Percentiles rank a stretch among this genome's conserved stretches.
Evolutionary conservation across 148 eudicot species (phyloP).

Genomic region (Rhododendron ovatum): DNA sequence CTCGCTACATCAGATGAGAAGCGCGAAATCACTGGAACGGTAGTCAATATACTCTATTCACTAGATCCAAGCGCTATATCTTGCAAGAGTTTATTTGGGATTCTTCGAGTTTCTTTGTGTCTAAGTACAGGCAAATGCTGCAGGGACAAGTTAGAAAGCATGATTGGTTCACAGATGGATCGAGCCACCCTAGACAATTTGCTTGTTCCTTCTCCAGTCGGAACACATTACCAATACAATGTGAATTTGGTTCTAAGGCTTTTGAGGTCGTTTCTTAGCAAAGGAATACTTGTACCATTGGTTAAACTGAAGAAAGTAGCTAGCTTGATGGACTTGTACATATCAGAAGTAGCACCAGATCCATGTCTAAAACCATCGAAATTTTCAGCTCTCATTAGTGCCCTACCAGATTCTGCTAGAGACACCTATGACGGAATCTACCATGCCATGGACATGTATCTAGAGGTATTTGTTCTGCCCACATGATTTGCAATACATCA

Average conservation of each 20-base stretch:
- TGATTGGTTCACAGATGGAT: slow-evolving; percentile 63
- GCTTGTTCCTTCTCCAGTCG: slow-evolving; percentile 52
- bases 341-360: slow-evolving; percentile 87
- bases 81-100: slow-evolving; percentile 50
- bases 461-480: slow-evolving; percentile 46
- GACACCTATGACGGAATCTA: slow-evolving; percentile 63
- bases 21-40: slow-evolving; percentile 37
- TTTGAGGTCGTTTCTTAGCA: slow-evolving; percentile 41
- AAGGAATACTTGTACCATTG: slow-evolving; percentile 23
- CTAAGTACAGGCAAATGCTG: slow-evolving; percentile 26
- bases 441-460: slow-evolving; percentile 63
- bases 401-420: slow-evolving; percentile 67
- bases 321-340: slow-evolving; percentile 50
- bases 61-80: slow-evolving; percentile 41
- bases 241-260: slow-evolving; percentile 65
- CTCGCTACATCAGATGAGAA: slow-evolving; percentile 38
- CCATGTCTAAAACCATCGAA: slow-evolving; percentile 57
- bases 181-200: slow-evolving; percentile 67
- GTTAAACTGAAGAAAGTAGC: slow-evolving; percentile 47
- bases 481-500: background rate
- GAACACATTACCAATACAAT: slow-evolving; percentile 50
- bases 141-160: slow-evolving; percentile 43
- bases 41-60: slow-evolving; percentile 34
- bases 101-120: slow-evolving; percentile 35
- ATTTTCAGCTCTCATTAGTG: slow-evolving; percentile 48